Evolutionary conservation across 495 filamentous ascomycete species (phyloP), one percentile per base, ranked within the genome.

Genomic region (Penicillium cinerascens): DNA sequence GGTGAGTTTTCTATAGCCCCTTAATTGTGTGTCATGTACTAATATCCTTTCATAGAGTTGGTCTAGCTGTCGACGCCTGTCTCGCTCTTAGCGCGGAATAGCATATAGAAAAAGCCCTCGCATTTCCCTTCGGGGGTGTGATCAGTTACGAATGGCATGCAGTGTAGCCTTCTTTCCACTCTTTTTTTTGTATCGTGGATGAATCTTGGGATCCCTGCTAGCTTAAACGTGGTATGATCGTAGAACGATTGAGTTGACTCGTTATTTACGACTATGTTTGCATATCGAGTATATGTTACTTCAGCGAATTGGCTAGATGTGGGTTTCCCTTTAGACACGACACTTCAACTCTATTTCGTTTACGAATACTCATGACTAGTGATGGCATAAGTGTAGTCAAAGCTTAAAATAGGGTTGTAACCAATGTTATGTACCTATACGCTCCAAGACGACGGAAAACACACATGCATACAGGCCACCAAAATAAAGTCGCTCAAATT

Each of bases 21-120:
- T 44, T 10, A 23, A 10, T 27, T 27, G 3, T 13, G 4, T 13
- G 1, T 33, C 1, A 4, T 33, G 10, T 20, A 42, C 37, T 54
- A 18, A 52, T 44, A 21, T 37, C 61, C 20, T 52, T 35, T 42
- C 26, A 29, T 56, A 95, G 91, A 69, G 89, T 96, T 56, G 91
- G 91, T 21, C 75, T 91, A 36, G 91, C 91, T 4, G 91, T 96
- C 15, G 91, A 96, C 70, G 91, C 91, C 16, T 96, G 91, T 67
- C 82, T 96, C 52, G 89, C 91, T 46, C 70, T 96, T 42, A 92
- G 73, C 38, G 67, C 73, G 37, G 72, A 76, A 52, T 74, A 69
- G 60, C 61, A 59, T 52, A 61, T 64, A 64, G 53, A 56, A 49
- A 41, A 57, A 44, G 0, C 23, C 20, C 7, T 43, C 37, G 37